These are phyloP conservation scores for Avena sativa DNA, from an alignment of 176 grass and related monocot species.

Conservation along the genomic window DNA sequence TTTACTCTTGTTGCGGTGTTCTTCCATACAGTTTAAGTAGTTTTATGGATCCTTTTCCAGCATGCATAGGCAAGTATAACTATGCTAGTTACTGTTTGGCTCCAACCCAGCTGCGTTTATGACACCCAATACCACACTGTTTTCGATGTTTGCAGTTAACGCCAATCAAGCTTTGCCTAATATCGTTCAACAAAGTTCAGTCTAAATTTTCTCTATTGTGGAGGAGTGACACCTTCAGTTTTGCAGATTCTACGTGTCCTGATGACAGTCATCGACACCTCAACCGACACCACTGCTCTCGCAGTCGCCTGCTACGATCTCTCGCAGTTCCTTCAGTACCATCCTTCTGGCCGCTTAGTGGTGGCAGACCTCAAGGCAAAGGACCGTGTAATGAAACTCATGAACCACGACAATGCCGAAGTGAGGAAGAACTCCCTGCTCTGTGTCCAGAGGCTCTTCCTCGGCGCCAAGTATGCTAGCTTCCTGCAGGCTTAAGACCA, in stretches of 20 bases:
- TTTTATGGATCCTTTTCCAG: not conserved
- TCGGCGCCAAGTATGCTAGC: slow-evolving; percentile 89
- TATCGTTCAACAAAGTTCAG: slow-evolving; percentile 17
- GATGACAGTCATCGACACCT: slow-evolving; percentile 85
- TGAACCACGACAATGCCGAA: slow-evolving; percentile 84
- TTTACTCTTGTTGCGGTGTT: not conserved
- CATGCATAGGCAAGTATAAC: not conserved
- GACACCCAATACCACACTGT: not conserved
- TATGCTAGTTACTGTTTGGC: not conserved
- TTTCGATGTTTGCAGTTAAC: not conserved
- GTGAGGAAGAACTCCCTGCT: slow-evolving; percentile 89
- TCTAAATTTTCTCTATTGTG: slow-evolving; percentile 9
- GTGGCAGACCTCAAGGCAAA: slow-evolving; percentile 86
- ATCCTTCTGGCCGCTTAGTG: slow-evolving; percentile 79
- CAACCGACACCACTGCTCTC: slow-evolving; percentile 76
- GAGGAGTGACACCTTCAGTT: slow-evolving; percentile 16
- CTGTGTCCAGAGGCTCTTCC: slow-evolving; percentile 96
- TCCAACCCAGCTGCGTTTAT: not conserved
- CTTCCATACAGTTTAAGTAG: slow-evolving; percentile 16
- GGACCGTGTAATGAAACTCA: slow-evolving; percentile 96
- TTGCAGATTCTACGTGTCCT: slow-evolving; percentile 88
- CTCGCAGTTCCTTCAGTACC: slow-evolving; percentile 97
- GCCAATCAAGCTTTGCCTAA: not conserved
- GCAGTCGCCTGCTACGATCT: slow-evolving; percentile 93
- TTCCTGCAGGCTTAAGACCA: slow-evolving; percentile 69